Percentiles rank a stretch among this genome's conserved stretches.
Conservation (phyloP, 75 land plant genomes). For the Sequoiadendron giganteum region DNA sequence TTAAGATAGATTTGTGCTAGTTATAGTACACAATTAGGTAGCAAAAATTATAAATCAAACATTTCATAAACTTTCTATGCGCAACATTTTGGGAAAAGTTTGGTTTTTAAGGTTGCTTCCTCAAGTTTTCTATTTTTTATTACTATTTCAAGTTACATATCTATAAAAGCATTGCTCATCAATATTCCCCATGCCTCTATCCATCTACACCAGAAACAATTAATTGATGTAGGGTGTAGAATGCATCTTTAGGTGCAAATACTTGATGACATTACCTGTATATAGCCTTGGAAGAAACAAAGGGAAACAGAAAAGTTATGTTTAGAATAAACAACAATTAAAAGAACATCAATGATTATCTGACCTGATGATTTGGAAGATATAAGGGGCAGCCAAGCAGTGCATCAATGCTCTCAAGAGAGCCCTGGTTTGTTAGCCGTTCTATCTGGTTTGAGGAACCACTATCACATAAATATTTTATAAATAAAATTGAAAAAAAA, state of each 20-base stretch:
- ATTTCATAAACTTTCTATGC: neutral
- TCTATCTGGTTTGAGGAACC: conserved; percentile 51
- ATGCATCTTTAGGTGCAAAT: neutral
- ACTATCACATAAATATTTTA: neutral
- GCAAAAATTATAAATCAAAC: neutral
- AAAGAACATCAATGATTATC: neutral
- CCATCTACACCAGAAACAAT: neutral
- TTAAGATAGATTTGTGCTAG: neutral
- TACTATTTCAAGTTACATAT: neutral
- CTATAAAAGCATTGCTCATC: neutral
- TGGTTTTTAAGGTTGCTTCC: neutral
- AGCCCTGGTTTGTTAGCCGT: conserved; percentile 81
- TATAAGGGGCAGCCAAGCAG: conserved; percentile 92
- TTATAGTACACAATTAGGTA: neutral
- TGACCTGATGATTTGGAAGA: conserved; percentile 79
- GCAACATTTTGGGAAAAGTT: neutral
- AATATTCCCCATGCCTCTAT: neutral
- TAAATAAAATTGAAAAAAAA: conserved; percentile 5
- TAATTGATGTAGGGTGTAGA: neutral
- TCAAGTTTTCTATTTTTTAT: neutral
- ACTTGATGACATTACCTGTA: neutral
- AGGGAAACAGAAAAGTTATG: neutral
- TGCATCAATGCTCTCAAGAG: conserved; percentile 94
- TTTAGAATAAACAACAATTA: neutral
- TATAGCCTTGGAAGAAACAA: neutral